These are phyloP conservation scores for Vigna reflexopilosa DNA, from an alignment of 306 rosid species.

Conservation along the genomic window DNA sequence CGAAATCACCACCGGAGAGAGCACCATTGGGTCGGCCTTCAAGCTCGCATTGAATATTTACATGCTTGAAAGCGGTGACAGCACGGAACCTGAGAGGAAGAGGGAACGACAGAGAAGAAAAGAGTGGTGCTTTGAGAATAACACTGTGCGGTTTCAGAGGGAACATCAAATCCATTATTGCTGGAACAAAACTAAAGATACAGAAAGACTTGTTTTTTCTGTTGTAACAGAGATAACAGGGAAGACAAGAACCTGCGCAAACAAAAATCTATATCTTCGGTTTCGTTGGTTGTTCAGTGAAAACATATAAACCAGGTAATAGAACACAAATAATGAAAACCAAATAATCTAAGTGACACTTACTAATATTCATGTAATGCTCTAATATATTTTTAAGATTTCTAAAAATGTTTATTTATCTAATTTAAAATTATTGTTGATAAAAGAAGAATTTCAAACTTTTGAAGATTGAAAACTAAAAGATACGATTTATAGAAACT, in stretches of 20 bases:
- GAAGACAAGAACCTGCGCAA: neutral
- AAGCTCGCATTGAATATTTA: slow-evolving; percentile 69
- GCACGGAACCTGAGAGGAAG: slow-evolving; percentile 43
- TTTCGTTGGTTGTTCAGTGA: neutral
- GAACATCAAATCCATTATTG: slow-evolving; percentile 54
- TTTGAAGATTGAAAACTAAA: too few relatives aligned
- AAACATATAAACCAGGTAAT: neutral
- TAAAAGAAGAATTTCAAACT: too few relatives aligned
- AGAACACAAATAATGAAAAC: neutral
- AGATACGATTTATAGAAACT: too few relatives aligned
- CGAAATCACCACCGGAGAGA: slow-evolving; percentile 75
- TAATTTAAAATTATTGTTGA: too few relatives aligned
- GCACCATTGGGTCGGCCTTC: slow-evolving; percentile 76
- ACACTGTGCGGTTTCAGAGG: slow-evolving; percentile 43
- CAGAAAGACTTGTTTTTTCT: neutral
- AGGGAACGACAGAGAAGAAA: slow-evolving; percentile 41
- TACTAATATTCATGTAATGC: too few relatives aligned
- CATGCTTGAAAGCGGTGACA: slow-evolving; percentile 51
- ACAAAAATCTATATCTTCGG: slow-evolving; percentile 2
- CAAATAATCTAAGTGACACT: too few relatives aligned
- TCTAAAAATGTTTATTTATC: too few relatives aligned
- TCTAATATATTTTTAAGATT: too few relatives aligned
- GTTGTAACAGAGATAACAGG: neutral
- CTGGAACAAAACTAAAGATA: neutral
- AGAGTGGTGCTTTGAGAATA: slow-evolving; percentile 48